Percentiles rank a stretch among this genome's conserved stretches.
phyloP scores from a whole-genome alignment of 2,329 filamentous ascomycete genomes.

The Aspergillus chevalieri region DNA sequence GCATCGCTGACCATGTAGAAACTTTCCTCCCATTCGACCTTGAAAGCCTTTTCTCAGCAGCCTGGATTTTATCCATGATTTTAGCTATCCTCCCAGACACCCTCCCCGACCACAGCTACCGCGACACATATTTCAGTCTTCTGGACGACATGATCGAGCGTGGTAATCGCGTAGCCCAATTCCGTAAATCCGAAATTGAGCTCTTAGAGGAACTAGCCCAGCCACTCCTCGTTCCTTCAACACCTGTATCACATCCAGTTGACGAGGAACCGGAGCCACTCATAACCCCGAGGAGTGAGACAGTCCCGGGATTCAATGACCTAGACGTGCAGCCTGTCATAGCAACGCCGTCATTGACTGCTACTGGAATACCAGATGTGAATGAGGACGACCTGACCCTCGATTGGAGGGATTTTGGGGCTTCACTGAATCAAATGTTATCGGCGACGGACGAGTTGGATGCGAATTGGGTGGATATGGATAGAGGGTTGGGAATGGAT shows the following conservation, averaged over 20 bases:
- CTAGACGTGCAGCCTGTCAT: background rate
- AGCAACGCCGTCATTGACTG: background rate
- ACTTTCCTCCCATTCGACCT: constrained; percentile 33
- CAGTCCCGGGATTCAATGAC: background rate
- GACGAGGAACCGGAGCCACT: background rate
- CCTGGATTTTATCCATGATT: constrained; percentile 29
- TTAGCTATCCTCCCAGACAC: constrained; percentile 36
- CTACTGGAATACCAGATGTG: background rate
- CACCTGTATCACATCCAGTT: background rate
- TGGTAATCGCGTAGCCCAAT: constrained; percentile 15
- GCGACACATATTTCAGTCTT: constrained; percentile 20
- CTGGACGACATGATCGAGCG: constrained; percentile 15
- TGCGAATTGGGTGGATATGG: constrained; percentile 9
- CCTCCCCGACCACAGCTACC: constrained; percentile 39
- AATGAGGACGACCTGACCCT: constrained; percentile 11
- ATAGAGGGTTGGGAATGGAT: constrained; percentile 11
- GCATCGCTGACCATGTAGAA: constrained; percentile 9
- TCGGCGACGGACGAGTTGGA: constrained; percentile 15
- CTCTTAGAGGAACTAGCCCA: constrained; percentile 13
- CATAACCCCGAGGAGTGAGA: background rate
- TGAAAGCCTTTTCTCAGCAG: constrained; percentile 23
- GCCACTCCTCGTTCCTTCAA: constrained; percentile 3
- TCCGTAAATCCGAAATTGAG: constrained; percentile 19
- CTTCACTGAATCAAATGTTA: constrained; percentile 17
- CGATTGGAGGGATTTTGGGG: constrained; percentile 15